Conservation (phyloP, 768 basidiomycete species). For the Phanerodontia chrysosporium region DNA sequence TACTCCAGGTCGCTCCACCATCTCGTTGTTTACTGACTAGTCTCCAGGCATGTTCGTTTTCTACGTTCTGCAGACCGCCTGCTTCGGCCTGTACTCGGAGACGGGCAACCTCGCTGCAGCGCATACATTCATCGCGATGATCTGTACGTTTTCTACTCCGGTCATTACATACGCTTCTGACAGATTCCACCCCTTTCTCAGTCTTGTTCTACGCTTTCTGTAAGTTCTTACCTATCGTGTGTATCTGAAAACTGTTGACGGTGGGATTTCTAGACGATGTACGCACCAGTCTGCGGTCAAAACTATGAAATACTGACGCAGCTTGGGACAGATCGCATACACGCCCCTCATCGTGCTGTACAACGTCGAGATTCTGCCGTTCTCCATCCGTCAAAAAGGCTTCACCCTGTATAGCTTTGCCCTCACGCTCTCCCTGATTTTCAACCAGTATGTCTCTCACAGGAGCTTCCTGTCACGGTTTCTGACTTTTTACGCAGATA, state of each 20-base stretch:
- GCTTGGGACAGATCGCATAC: conserved; percentile 30
- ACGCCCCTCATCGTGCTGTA: conserved; percentile 39
- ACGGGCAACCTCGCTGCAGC: conserved; percentile 26
- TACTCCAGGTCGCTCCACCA: background rate
- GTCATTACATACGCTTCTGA: background rate
- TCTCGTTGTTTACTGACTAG: background rate
- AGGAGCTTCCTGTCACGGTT: background rate
- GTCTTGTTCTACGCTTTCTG: conserved; percentile 39
- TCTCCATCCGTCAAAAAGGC: conserved; percentile 45
- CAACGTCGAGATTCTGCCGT: conserved; percentile 49
- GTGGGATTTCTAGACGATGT: conserved; percentile 27
- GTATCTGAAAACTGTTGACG: background rate
- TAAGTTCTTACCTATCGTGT: conserved; percentile 13
- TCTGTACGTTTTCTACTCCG: conserved; percentile 28
- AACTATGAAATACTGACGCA: no score
- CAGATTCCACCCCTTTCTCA: conserved; percentile 2
- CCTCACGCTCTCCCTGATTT: conserved; percentile 41
- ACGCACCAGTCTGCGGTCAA: conserved; percentile 2
- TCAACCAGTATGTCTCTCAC: conserved; percentile 37
- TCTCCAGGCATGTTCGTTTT: conserved; percentile 34
- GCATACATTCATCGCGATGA: conserved; percentile 43
- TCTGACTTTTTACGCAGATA: conserved; percentile 10
- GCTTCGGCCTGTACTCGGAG: conserved; percentile 29
- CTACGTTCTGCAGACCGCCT: conserved; percentile 36
- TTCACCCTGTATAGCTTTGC: conserved; percentile 43